phyloP scores from a whole-genome alignment of 2,329 filamentous ascomycete genomes.

The Neonectria faginata region DNA sequence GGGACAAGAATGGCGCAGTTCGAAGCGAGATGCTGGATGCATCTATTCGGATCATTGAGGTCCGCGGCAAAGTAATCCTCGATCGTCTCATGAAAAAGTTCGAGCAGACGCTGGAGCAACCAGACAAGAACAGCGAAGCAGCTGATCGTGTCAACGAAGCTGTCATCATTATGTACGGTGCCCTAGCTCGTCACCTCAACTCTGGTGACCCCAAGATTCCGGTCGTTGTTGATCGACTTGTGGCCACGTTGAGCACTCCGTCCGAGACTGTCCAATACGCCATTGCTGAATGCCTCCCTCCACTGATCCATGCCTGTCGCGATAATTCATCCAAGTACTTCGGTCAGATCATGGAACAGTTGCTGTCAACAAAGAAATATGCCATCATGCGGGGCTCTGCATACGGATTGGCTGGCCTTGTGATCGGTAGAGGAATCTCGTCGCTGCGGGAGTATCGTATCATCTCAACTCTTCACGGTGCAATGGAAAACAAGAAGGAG shows the following conservation, averaged over 20 bases:
- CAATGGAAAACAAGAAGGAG: constrained; percentile 96
- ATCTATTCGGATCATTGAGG: constrained; percentile 82
- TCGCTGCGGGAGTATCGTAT: constrained; percentile 88
- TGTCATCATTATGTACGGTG: constrained; percentile 97
- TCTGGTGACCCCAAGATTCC: constrained; percentile 88
- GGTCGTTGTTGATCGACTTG: constrained; percentile 85
- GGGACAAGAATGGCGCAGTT: constrained; percentile 81
- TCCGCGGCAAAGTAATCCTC: constrained; percentile 83
- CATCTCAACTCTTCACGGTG: constrained; percentile 81
- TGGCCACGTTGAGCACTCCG: constrained; percentile 90
- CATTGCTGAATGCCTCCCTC: constrained; percentile 92
- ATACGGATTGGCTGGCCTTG: constrained; percentile 91
- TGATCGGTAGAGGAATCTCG: constrained; percentile 86
- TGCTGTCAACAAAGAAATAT: constrained; percentile 91
- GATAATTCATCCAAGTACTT: constrained; percentile 85
- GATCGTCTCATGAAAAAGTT: constrained; percentile 94
- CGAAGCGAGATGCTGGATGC: constrained; percentile 93
- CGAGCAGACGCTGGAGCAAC: constrained; percentile 86
- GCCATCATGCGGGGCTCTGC: constrained; percentile 93
- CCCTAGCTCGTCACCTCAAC: constrained; percentile 87
- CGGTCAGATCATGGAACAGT: constrained; percentile 80
- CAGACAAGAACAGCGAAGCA: constrained; percentile 82
- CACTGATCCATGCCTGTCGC: constrained; percentile 83
- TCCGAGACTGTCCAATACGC: constrained; percentile 98
- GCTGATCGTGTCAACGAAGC: constrained; percentile 95